These are phyloP conservation scores for Cladosporium sp. DNA, from an alignment of 2,329 filamentous ascomycete genomes.

Conservation along the genomic window DNA sequence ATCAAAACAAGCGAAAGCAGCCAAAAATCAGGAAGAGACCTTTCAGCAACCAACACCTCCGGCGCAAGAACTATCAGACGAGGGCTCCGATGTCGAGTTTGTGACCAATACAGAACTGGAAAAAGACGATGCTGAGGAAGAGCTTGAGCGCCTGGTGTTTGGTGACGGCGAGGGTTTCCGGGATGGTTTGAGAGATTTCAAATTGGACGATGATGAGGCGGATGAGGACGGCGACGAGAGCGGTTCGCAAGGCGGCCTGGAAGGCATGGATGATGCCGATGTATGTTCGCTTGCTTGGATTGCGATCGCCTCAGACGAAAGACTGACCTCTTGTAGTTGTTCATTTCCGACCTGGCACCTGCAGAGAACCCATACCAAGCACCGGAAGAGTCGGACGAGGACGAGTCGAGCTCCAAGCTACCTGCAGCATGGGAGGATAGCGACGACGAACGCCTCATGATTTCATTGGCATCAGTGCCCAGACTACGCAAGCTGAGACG, in stretches of 20 bases:
- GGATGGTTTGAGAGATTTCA: constrained; percentile 61
- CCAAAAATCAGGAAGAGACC: not conserved
- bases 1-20: constrained; percentile 9
- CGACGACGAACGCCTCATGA: constrained; percentile 81
- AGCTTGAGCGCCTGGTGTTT: constrained; percentile 72
- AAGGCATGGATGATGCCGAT: constrained; percentile 70
- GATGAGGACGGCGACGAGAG: constrained; percentile 44
- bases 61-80: constrained; percentile 12
- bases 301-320: not conserved
- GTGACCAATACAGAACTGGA: constrained; percentile 24
- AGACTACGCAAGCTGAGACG: constrained; percentile 78
- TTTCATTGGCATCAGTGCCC: constrained; percentile 74
- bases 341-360: constrained; percentile 72
- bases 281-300: constrained; percentile 34
- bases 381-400: constrained; percentile 39
- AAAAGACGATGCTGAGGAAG: constrained; percentile 30
- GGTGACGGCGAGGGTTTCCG: constrained; percentile 82
- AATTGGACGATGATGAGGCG: constrained; percentile 38
- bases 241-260: constrained; percentile 41
- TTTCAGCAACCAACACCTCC: constrained; percentile 11
- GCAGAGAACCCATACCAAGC: constrained; percentile 29
- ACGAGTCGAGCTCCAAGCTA: constrained; percentile 39
- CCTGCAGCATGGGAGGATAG: constrained; percentile 84
- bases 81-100: constrained; percentile 29
- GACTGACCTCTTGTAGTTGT: constrained; percentile 50